Conservation (phyloP, 2,329 filamentous ascomycete genomes). For the Botryotinia globosa region DNA sequence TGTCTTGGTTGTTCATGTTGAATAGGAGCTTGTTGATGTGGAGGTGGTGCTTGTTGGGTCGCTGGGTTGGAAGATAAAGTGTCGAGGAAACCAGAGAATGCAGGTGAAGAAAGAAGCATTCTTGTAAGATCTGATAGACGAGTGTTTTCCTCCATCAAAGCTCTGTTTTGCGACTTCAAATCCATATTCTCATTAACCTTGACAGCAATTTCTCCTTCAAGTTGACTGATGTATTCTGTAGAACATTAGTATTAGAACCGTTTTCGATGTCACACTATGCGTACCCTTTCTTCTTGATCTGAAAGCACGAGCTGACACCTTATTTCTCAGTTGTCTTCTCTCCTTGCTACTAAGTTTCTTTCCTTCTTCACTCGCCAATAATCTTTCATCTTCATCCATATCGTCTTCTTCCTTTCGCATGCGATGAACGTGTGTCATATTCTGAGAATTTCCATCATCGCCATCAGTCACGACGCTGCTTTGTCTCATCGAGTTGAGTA, state of each 20-base stretch:
- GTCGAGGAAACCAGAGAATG: conserved; percentile 79
- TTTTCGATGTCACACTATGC: conserved; percentile 31
- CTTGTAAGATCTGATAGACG: conserved; percentile 74
- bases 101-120: conserved; percentile 75
- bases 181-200: conserved; percentile 83
- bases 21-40: conserved; percentile 20
- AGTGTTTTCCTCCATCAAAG: conserved; percentile 80
- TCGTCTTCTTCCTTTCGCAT: conserved; percentile 93
- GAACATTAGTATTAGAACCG: conserved; percentile 48
- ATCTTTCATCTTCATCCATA: conserved; percentile 95
- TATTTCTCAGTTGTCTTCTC: conserved; percentile 94
- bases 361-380: conserved; percentile 93
- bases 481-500: conserved; percentile 85
- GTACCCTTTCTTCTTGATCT: conserved; percentile 96
- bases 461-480: conserved; percentile 56
- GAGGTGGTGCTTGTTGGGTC: conserved; percentile 41
- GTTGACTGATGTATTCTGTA: conserved; percentile 91
- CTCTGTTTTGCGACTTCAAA: conserved; percentile 75
- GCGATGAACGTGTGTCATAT: conserved; percentile 65
- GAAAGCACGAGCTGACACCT: conserved; percentile 96
- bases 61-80: conserved; percentile 61
- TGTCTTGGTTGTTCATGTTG: conserved; percentile 45
- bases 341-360: conserved; percentile 99
- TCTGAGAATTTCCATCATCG: conserved; percentile 46
- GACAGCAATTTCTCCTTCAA: conserved; percentile 81